Conservation (phyloP, 176 grass and related monocot genomes). For the Alloteropsis semialata region DNA sequence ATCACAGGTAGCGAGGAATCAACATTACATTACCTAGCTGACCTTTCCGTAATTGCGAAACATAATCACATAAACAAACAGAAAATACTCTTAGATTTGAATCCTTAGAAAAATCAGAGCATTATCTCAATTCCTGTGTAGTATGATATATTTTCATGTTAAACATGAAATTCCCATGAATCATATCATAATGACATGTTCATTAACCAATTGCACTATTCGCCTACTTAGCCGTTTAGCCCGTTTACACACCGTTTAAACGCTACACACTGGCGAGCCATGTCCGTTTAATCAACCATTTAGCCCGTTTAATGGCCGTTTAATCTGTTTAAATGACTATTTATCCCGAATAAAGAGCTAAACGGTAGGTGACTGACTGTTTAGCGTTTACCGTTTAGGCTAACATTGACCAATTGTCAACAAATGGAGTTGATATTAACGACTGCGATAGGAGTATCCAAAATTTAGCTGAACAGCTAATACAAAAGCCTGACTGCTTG, state of each 20-base stretch:
- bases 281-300: no score
- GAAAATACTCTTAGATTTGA: not conserved
- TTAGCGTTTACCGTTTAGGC: no score
- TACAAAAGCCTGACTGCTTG: conserved; percentile 16
- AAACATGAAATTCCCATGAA: not conserved
- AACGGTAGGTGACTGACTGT: no score
- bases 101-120: not conserved
- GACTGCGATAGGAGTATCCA: not conserved
- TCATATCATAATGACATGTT: not conserved
- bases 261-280: no score
- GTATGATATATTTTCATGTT: not conserved
- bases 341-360: no score
- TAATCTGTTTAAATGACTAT: no score
- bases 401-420: not conserved
- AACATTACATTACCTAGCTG: not conserved
- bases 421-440: not conserved
- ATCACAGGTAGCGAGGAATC: not conserved
- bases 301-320: no score
- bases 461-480: not conserved
- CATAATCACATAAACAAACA: not conserved
- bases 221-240: no score
- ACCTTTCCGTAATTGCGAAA: not conserved
- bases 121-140: not conserved
- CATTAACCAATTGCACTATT: not conserved
- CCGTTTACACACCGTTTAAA: no score